These are phyloP conservation scores for Coemansia sp. DNA, from an alignment of 192 early-diverging fungal species.

Conservation along the genomic window DNA sequence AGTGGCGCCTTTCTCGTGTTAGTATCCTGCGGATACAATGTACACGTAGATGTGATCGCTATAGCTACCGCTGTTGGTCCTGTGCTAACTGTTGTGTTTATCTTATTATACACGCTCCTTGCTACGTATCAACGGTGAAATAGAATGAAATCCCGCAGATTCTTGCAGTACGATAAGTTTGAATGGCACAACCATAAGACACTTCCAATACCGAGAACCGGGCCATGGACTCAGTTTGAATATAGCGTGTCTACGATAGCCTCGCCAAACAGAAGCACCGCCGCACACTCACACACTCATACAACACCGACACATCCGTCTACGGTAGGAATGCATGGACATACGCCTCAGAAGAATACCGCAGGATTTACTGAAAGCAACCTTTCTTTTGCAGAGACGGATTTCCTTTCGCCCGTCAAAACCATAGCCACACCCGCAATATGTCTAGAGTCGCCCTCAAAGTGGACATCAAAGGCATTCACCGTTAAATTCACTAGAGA, in stretches of 20 bases:
- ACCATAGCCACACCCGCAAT: constrained; percentile 1
- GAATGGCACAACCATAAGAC: not conserved
- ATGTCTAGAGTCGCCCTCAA: constrained; percentile 6
- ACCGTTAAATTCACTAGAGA: constrained; percentile 8
- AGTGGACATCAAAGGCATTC: constrained; percentile 8
- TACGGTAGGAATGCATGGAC: too few species aligned
- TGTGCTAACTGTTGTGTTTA: not conserved
- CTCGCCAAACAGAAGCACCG: constrained; percentile 8
- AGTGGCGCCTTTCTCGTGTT: not conserved
- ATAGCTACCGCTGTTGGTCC: not conserved
- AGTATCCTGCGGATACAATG: too few species aligned
- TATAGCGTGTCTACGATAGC: constrained; percentile 1
- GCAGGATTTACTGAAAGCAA: constrained; percentile 6
- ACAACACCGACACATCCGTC: not conserved
- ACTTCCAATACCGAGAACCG: constrained; percentile 10
- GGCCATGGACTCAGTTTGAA: constrained; percentile 11
- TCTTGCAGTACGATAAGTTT: not conserved
- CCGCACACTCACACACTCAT: not conserved
- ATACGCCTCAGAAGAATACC: not conserved
- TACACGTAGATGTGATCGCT: not conserved
- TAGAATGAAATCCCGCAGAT: not conserved
- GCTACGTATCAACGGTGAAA: too few species aligned
- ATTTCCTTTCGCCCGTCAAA: constrained; percentile 5
- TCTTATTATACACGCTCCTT: not conserved
- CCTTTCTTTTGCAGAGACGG: constrained; percentile 14